Evolutionary conservation across 2,329 filamentous ascomycete genomes (phyloP), one percentile per base, ranked within the genome.

Genomic region (Corynespora cassiicola): DNA sequence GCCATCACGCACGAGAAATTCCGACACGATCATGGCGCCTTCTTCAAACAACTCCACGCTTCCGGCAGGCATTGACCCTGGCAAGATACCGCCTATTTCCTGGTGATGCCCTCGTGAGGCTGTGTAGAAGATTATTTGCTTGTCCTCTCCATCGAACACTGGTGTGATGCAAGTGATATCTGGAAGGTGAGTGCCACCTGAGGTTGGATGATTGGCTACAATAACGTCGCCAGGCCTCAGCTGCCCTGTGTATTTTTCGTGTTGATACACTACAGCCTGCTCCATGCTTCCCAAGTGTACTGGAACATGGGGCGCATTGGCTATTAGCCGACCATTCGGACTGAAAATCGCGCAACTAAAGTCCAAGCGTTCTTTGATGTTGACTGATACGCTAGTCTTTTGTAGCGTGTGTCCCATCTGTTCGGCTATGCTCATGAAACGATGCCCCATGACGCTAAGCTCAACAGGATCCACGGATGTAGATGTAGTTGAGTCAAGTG

Each of bases 11-110:
- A 71, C 60, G 1, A 71, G 45, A 7, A 43, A 71, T 39, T 72
- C 68, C 1, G 70, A 69, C 32, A 73, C 66, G 7, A 76, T 73
- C 0, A 69, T 68, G 0, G 73, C 73, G 6, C 74, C 74, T 48
- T 77, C 74, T 45, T 76, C 69, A 63, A 68, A 75, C 2, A 77
- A 52, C 31, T 73, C 70, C 0, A 68, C 73, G 3, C 70, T 74
- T 17, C 72, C 73, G 2, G 74, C 71, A 2, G 67, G 66, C 65
- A 72, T 70, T 2, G 66, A 69, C 0, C 58, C 58, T 0, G 60
- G 56, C 2, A 53, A 43, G 7, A 64, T 56, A 16, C 35, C 35
- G 20, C 60, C 60, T 26, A 64, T 63, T 21, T 63, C 59, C 3
- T 44, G 45, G 27, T 63, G 59, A 28, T 63, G 59, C 2, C 58